Percentiles rank a stretch among this genome's conserved stretches.
These are phyloP conservation scores for Pseudocercospora macadamiae DNA, from an alignment of 2,329 filamentous ascomycete genomes.

Conservation along the genomic window DNA sequence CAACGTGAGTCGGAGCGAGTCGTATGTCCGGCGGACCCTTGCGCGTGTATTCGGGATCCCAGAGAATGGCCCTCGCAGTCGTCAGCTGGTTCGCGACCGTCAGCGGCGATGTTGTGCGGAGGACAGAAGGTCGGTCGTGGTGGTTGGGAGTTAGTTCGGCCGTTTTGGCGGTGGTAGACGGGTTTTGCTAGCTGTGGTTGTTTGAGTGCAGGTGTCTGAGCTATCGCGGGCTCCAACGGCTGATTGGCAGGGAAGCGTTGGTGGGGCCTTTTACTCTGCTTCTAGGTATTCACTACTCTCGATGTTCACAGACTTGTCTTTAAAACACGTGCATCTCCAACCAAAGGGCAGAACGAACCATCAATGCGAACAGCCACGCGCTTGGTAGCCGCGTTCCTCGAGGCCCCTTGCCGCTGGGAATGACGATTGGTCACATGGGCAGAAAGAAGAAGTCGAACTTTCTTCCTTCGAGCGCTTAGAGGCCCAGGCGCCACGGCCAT, in stretches of 20 bases:
- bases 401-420: not conserved
- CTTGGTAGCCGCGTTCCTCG: conserved; percentile 4
- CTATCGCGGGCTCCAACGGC: not conserved
- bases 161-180: conserved; percentile 15
- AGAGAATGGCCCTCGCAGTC: conserved; percentile 54
- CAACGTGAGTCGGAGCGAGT: conserved; percentile 53
- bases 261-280: too few species aligned
- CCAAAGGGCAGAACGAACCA: not conserved
- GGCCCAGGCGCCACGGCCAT: not conserved
- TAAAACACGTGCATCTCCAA: not conserved
- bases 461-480: conserved; percentile 1
- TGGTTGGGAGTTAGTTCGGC: conserved; percentile 23
- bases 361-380: not conserved
- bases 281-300: too few species aligned
- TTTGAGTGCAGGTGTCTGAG: not conserved
- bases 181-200: conserved; percentile 11
- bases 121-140: conserved; percentile 13
- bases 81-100: conserved; percentile 43
- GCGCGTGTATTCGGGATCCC: conserved; percentile 51
- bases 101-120: conserved; percentile 18
- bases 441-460: not conserved
- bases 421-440: conserved; percentile 3
- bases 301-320: too few species aligned
- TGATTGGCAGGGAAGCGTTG: not conserved
- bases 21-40: conserved; percentile 49